phyloP scores from a whole-genome alignment of 805 yeast species.

The Wickerhamomyces ciferrii region DNA sequence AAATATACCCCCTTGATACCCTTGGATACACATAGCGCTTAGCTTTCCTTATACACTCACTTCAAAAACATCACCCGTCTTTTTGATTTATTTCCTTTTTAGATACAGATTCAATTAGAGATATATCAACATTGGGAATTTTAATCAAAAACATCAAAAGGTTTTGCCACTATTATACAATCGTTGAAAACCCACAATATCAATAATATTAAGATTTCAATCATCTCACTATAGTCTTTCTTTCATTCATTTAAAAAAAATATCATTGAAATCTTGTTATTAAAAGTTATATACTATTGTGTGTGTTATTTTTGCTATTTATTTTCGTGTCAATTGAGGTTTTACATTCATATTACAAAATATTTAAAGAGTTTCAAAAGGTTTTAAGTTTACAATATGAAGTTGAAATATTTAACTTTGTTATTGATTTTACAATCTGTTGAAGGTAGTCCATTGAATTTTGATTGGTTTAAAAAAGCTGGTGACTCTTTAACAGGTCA shows the following conservation, averaged over 20 bases:
- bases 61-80: neutral
- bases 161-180: neutral
- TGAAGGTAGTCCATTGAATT: neutral
- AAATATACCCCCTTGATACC: neutral
- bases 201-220: neutral
- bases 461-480: neutral
- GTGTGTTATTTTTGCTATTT: neutral
- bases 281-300: neutral
- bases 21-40: neutral
- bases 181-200: neutral
- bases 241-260: neutral
- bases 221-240: neutral
- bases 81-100: neutral
- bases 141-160: no score
- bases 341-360: neutral
- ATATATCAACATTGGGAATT: no score
- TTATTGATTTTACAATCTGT: neutral
- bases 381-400: neutral
- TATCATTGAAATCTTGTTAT: neutral
- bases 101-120: no score
- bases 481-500: no score
- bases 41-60: neutral
- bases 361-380: neutral
- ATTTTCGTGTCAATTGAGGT: neutral
- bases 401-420: neutral